Conservation (phyloP, 139 green algal genomes). For the Tetradesmus obliquus region DNA sequence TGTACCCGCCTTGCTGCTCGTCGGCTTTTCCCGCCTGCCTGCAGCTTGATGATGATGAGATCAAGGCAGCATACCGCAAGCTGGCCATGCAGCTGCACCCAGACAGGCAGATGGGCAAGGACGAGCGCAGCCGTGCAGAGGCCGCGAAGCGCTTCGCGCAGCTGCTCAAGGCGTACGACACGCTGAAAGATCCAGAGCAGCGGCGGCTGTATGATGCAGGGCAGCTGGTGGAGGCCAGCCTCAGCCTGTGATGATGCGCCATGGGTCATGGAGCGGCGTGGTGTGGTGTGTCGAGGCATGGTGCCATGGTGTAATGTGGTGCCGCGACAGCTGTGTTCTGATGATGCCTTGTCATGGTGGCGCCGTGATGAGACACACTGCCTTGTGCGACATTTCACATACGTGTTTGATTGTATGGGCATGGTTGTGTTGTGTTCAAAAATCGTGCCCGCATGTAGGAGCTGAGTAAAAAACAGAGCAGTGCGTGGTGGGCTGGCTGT, state of each 20-base stretch:
- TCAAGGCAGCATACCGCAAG: constrained; percentile 29
- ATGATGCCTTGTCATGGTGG: no score
- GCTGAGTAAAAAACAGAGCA: not conserved
- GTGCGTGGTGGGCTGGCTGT: not conserved
- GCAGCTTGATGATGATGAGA: constrained; percentile 24
- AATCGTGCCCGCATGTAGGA: not conserved
- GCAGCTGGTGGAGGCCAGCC: constrained; percentile 28
- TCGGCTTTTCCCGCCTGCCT: not conserved
- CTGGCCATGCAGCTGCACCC: constrained; percentile 45
- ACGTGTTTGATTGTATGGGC: no score
- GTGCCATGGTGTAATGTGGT: no score
- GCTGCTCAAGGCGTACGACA: constrained; percentile 47
- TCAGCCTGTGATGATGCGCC: constrained; percentile 25
- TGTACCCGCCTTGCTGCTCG: not conserved
- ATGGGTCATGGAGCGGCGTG: not conserved
- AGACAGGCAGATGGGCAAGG: constrained; percentile 38
- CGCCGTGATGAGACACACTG: no score
- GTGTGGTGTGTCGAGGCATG: not conserved
- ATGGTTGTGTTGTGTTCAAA: no score
- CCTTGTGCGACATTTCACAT: no score
- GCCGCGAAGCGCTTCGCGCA: constrained; percentile 33
- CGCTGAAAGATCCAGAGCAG: constrained; percentile 44
- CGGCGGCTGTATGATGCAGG: constrained; percentile 37
- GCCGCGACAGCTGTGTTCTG: no score
- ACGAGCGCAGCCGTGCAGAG: not conserved